phyloP scores from a whole-genome alignment of 2,329 filamentous ascomycete species.

The Torrubiella hemipterigena region DNA sequence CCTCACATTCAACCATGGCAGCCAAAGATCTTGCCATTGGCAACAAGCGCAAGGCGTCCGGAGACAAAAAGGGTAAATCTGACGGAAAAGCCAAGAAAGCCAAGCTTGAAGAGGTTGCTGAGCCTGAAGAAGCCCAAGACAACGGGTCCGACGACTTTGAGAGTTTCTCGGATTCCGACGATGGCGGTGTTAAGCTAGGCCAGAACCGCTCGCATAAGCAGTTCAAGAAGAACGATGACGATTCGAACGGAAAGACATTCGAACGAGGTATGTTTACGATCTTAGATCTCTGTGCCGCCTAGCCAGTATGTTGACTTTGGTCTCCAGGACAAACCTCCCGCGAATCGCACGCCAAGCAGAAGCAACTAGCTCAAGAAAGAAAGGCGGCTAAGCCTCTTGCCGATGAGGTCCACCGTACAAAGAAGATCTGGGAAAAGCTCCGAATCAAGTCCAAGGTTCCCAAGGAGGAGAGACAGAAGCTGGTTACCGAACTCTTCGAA shows the following conservation, averaged over 20 bases:
- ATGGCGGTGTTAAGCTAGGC: conserved; percentile 38
- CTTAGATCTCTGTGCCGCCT: too few species aligned
- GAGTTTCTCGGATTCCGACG: conserved; percentile 37
- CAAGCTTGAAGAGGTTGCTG: conserved; percentile 23
- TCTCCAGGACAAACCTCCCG: conserved; percentile 51
- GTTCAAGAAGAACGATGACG: conserved; percentile 17
- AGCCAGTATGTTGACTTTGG: too few species aligned
- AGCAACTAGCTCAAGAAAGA: conserved; percentile 73
- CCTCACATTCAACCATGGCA: conserved; percentile 27
- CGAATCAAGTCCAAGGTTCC: conserved; percentile 89
- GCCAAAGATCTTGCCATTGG: conserved; percentile 33
- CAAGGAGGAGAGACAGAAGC: conserved; percentile 72
- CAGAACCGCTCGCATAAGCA: conserved; percentile 23
- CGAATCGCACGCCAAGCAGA: conserved; percentile 90
- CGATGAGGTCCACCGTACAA: conserved; percentile 75
- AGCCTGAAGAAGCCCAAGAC: conserved; percentile 19
- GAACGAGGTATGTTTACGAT: conserved; percentile 31
- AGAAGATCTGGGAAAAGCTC: conserved; percentile 94
- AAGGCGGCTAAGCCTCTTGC: conserved; percentile 89
- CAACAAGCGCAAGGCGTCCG: conserved; percentile 45
- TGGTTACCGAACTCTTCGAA: conserved; percentile 79
- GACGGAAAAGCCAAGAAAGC: conserved; percentile 39
- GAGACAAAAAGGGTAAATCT: conserved; percentile 28
- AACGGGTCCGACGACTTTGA: conserved; percentile 29
- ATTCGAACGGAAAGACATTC: conserved; percentile 24